Evolutionary conservation across 1,284 basidiomycete species (phyloP).

Genomic region (Thecaphora thlaspeos): DNA sequence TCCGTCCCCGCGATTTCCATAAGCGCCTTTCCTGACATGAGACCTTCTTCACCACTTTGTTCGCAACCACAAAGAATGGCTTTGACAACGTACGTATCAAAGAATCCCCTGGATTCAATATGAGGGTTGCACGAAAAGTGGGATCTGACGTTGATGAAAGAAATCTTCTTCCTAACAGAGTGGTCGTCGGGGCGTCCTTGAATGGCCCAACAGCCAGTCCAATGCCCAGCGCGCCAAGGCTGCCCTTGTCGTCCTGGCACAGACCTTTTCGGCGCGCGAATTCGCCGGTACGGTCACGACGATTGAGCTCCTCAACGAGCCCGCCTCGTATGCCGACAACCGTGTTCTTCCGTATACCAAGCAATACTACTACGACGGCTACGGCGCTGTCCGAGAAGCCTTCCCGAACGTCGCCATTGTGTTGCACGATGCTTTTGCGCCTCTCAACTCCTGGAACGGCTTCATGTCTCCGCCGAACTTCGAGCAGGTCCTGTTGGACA

Average conservation of each 20-base stretch:
- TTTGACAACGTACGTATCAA: too few species aligned
- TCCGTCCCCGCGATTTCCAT: too few species aligned
- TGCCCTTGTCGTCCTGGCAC: conserved; percentile 66
- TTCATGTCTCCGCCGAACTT: conserved; percentile 65
- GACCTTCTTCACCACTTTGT: too few species aligned
- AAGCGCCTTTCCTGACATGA: too few species aligned
- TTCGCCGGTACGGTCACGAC: conserved; percentile 47
- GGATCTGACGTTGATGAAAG: too few species aligned
- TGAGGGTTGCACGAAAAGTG: too few species aligned
- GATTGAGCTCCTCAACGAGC: conserved; percentile 55
- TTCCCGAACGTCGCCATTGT: conserved; percentile 58
- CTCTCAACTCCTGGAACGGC: conserved; percentile 71
- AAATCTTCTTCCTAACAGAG: too few species aligned
- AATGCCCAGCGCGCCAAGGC: conserved; percentile 71
- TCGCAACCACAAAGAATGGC: too few species aligned
- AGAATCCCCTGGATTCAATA: too few species aligned
- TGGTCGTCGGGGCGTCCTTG: conserved; percentile 65
- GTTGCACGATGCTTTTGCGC: conserved; percentile 83
- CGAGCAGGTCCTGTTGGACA: conserved; percentile 74
- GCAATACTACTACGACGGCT: conserved; percentile 33
- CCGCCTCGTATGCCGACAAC: conserved; percentile 28
- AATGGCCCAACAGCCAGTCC: conserved; percentile 70
- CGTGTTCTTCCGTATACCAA: conserved; percentile 30
- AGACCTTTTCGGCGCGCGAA: conserved; percentile 30
- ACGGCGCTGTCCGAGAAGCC: conserved; percentile 28